Evolutionary conservation across 352 stramenopile genomes (phyloP), one percentile per base, ranked within the genome.

Genomic region (Elongisporangium undulatum): DNA sequence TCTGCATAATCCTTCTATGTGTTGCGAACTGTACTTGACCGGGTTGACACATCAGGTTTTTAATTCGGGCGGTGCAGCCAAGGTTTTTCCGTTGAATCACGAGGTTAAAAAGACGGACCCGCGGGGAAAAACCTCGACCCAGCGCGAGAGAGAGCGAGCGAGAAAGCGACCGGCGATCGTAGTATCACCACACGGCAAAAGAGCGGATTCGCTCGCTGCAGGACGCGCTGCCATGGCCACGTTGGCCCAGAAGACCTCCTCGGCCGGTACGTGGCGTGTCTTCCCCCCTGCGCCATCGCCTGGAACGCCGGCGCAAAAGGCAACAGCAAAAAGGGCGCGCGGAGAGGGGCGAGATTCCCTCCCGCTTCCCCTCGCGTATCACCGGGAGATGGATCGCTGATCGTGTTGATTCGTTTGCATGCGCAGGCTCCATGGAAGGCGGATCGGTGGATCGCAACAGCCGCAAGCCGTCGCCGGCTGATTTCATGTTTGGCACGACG

Each of bases 401-500:
- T 19, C 20, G 24, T 29, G 23, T 49, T 26, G 23, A 51, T 29
- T 61, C 13, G 15, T 48, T 26, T 55, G 23, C 12, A 22, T 16
- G 17, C 7, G 2, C 24, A 83, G 74, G 62, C 51, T 77, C 67
- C 53, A 55, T 66, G 24, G 66, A 77, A 60, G 71, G 69, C 56
- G 59, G 55, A 26, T 77, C 71, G 59, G 72, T 71, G 16, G 69
- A 70, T 38, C 69, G 75, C 50, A 68, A 62, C 52, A 85, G 72
- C 70, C 82, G 83, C 67, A 91, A 91, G 71, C 82, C 84, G 53
- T 91, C 84, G 29, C 84, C 88, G 0, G 76, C 83, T 7, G 89
- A 96, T 69, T 96, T 96, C 61, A 92, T 94, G 82, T 96, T 96
- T 64, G 89, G 89, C 23, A 75, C 69, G 20, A 95, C 87, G 56